Evolutionary conservation across 2,329 filamentous ascomycete species (phyloP), one percentile per base, ranked within the genome.

Genomic region (Pseudogymnoascus sp.): DNA sequence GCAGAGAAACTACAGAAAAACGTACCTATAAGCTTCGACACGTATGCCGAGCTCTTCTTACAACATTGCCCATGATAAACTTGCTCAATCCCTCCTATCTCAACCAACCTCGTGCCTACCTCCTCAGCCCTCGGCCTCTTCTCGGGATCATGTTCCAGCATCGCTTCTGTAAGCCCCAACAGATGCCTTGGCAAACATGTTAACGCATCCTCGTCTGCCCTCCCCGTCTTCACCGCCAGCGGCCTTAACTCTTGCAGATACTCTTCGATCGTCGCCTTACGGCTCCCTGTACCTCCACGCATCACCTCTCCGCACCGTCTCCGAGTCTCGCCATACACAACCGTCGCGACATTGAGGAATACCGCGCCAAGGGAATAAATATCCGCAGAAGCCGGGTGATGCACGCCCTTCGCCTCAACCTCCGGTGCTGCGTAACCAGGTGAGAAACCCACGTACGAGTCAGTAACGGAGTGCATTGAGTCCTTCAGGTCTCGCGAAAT

Each of bases 81-180:
- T 60, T 80, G 77, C 38, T 78, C 75, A 22, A 80, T 70, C 5
- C 77, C 77, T 3, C 78, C 78, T 0, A 80, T 70, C 64, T 75
- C 75, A 1, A 74, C 75, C 3, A 80, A 69, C 59, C 74, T 74
- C 41, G 76, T 74, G 66, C 81, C 79, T 6, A 83, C 79, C 65
- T 82, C 78, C 9, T 71, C 68, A 2, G 79, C 79, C 1, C 76
- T 73, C 2, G 80, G 82, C 25, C 82, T 74, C 58, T 81, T 77
- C 33, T 74, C 72, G 0, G 82, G 78, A 38, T 77, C 73, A 25
- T 73, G 74, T 11, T 79, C 75, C 30, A 84, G 72, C 82, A 84
- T 84, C 22, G 74, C 72, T 41, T 79, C 76, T 1, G 82, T 77
- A 57, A 80, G 65, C 12, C 68, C 68, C 9, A 78, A 64, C 8